phyloP scores from a whole-genome alignment of 176 grass and related monocot genomes.

The Raddia guianensis region DNA sequence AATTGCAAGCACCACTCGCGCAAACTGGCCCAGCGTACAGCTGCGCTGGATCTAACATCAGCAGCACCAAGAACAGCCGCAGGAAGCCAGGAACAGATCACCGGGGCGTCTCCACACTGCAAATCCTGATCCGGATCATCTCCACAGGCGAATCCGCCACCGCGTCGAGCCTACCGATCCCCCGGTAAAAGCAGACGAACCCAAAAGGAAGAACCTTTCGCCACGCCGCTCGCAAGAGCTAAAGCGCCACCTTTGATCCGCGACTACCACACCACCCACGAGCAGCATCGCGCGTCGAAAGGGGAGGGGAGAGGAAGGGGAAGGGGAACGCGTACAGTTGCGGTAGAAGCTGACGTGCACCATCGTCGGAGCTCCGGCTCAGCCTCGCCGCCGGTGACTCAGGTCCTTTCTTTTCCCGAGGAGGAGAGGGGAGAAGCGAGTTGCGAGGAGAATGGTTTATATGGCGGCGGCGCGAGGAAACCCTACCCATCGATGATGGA shows the following conservation, averaged over 20 bases:
- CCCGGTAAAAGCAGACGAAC: background rate
- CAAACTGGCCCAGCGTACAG: background rate
- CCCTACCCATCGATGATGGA: background rate
- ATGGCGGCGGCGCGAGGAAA: background rate
- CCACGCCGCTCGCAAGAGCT: background rate
- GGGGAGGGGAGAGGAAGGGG: too few species aligned
- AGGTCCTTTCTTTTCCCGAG: background rate
- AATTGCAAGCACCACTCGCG: background rate
- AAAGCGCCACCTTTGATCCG: background rate
- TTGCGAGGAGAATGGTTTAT: background rate
- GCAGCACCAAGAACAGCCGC: background rate
- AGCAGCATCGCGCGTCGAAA: background rate
- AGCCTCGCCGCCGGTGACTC: constrained; percentile 17
- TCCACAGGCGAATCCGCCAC: background rate
- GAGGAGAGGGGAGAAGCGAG: background rate
- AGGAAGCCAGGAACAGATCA: background rate
- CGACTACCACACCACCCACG: background rate
- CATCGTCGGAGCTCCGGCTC: constrained; percentile 28
- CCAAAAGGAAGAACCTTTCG: too few species aligned
- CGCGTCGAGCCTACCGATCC: background rate
- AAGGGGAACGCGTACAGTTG: constrained; percentile 24
- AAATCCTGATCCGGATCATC: background rate
- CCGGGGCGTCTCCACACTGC: background rate
- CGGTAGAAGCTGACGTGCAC: constrained; percentile 52
- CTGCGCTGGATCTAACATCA: background rate